These are phyloP conservation scores for Saccharomycopsis olivae DNA, from an alignment of 805 yeast species.

Conservation along the genomic window DNA sequence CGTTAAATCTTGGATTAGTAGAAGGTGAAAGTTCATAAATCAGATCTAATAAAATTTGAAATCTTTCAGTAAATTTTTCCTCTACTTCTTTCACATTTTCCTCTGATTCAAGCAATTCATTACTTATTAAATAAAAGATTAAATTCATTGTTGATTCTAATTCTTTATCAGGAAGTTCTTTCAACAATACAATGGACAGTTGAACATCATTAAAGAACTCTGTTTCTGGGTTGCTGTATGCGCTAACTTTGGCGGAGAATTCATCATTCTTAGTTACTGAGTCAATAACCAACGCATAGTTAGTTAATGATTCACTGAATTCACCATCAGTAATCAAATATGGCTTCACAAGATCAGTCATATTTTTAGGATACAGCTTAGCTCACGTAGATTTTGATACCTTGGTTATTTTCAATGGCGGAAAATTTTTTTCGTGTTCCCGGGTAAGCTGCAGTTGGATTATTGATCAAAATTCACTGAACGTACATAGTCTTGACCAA, in stretches of 20 bases:
- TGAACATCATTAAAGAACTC: too few species aligned
- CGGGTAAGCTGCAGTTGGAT: too few species aligned
- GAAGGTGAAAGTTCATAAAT: constrained; percentile 11
- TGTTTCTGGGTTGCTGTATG: too few species aligned
- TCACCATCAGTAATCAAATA: constrained; percentile 16
- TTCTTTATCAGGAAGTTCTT: constrained; percentile 9
- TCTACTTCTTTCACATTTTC: not conserved
- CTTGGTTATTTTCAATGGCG: not conserved
- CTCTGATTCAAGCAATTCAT: constrained; percentile 8
- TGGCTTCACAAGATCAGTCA: constrained; percentile 13
- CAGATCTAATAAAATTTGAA: constrained; percentile 6
- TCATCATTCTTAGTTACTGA: constrained; percentile 3
- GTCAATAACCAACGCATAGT: constrained; percentile 13
- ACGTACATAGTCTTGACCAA: too few species aligned
- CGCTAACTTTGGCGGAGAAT: constrained; percentile 10
- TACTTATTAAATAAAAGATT: constrained; percentile 14
- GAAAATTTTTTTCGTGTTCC: not conserved
- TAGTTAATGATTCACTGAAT: constrained; percentile 11
- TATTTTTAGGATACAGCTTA: too few species aligned
- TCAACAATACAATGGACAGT: too few species aligned
- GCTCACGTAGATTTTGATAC: too few species aligned
- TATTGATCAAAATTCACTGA: too few species aligned
- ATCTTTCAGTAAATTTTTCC: constrained; percentile 8
- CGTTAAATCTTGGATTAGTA: constrained; percentile 12
- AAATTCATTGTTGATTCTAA: constrained; percentile 16